Conservation (phyloP, 129 eudicot species). For the Scalesia atractyloides region DNA sequence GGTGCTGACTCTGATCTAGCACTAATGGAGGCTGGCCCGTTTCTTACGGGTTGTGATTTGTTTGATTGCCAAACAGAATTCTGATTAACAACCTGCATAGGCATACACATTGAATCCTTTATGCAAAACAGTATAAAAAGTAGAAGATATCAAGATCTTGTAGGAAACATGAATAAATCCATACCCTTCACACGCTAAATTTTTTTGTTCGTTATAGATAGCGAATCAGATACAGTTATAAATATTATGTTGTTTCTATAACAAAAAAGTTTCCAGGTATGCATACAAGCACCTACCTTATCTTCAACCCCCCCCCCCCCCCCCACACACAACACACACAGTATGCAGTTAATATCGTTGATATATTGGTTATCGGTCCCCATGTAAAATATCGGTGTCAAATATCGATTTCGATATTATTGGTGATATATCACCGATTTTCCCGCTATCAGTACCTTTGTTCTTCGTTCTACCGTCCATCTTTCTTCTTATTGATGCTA, state of each 20-base stretch:
- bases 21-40: slow-evolving; percentile 15
- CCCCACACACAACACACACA: too few species aligned
- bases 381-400: too few species aligned
- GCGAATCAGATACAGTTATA: not conserved
- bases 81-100: slow-evolving; percentile 59
- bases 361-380: too few species aligned
- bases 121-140: slow-evolving; percentile 22
- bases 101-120: slow-evolving; percentile 28
- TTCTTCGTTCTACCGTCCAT: too few species aligned
- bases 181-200: not conserved
- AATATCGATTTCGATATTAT: too few species aligned
- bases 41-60: slow-evolving; percentile 44
- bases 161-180: not conserved
- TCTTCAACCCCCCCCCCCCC: not conserved
- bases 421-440: too few species aligned
- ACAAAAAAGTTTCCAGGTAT: not conserved
- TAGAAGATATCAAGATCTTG: slow-evolving; percentile 2
- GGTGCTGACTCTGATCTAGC: slow-evolving; percentile 29
- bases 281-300: not conserved
- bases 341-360: too few species aligned
- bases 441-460: too few species aligned
- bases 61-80: slow-evolving; percentile 45
- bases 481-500: not conserved
- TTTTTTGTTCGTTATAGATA: not conserved
- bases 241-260: not conserved